Conservation (phyloP, 768 basidiomycete species). For the Thelephora aurantiotincta region DNA sequence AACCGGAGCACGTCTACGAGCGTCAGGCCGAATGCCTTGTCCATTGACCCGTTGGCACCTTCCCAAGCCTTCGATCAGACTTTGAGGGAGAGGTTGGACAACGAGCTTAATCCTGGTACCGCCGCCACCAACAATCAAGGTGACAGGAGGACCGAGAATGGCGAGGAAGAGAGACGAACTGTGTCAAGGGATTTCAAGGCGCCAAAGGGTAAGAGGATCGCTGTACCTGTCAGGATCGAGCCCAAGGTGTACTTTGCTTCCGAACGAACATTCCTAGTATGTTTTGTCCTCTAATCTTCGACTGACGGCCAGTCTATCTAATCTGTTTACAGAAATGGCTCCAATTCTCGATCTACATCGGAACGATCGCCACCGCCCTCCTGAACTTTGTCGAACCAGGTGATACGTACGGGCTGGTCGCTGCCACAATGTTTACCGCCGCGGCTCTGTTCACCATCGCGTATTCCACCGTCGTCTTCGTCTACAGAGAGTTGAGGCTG, state of each 20-base stretch:
- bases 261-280: conserved; percentile 85
- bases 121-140: background rate
- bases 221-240: conserved; percentile 91
- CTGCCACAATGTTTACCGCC: conserved; percentile 79
- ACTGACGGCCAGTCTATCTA: too few species aligned
- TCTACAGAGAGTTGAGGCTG: conserved; percentile 58
- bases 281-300: conserved; percentile 16
- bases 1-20: conserved; percentile 8
- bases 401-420: conserved; percentile 68
- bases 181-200: conserved; percentile 62
- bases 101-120: conserved; percentile 6
- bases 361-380: conserved; percentile 79
- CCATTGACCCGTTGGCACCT: conserved; percentile 79
- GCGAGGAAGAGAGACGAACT: conserved; percentile 34
- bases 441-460: conserved; percentile 81
- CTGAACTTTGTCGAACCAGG: conserved; percentile 71
- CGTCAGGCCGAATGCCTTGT: conserved; percentile 24
- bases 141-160: conserved; percentile 24
- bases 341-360: conserved; percentile 75
- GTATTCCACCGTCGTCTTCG: conserved; percentile 74
- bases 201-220: conserved; percentile 76
- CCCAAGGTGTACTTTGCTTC: conserved; percentile 97
- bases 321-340: conserved; percentile 64
- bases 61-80: conserved; percentile 77
- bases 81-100: conserved; percentile 50